Evolutionary conservation across 305 asterid genomes (phyloP).

Genomic region (Fraxinus xanthoxyloides): DNA sequence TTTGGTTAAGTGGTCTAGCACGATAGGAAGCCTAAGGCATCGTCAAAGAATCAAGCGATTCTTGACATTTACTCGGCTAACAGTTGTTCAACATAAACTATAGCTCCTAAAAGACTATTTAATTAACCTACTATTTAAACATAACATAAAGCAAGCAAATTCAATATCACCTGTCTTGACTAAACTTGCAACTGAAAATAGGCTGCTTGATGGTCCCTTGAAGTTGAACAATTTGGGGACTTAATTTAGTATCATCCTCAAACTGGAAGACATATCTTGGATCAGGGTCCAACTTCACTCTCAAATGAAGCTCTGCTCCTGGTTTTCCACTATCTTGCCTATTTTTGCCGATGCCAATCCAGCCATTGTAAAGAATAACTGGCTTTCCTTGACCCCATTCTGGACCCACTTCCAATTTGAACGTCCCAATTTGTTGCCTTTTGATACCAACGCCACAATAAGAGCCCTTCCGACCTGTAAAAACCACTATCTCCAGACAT

Average conservation of each 20-base stretch:
- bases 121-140: background rate
- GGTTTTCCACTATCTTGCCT: constrained; percentile 64
- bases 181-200: constrained; percentile 90
- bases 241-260: constrained; percentile 73
- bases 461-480: constrained; percentile 68
- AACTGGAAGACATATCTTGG: constrained; percentile 89
- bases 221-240: constrained; percentile 87
- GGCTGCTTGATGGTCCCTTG: constrained; percentile 81
- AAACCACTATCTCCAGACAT: constrained; percentile 71
- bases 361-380: constrained; percentile 67
- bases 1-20: background rate
- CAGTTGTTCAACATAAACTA: background rate
- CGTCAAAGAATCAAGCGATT: background rate
- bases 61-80: background rate
- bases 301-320: constrained; percentile 76
- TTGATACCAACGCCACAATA: constrained; percentile 76
- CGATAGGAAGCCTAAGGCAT: background rate
- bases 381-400: constrained; percentile 90
- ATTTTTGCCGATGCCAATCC: constrained; percentile 84
- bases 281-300: constrained; percentile 85
- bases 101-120: background rate
- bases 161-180: constrained; percentile 66
- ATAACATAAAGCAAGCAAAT: constrained; percentile 7
- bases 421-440: constrained; percentile 77
- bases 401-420: constrained; percentile 73